These are phyloP conservation scores for Aechmea fasciata DNA, from an alignment of 176 grass and related monocot genomes.

Conservation along the genomic window DNA sequence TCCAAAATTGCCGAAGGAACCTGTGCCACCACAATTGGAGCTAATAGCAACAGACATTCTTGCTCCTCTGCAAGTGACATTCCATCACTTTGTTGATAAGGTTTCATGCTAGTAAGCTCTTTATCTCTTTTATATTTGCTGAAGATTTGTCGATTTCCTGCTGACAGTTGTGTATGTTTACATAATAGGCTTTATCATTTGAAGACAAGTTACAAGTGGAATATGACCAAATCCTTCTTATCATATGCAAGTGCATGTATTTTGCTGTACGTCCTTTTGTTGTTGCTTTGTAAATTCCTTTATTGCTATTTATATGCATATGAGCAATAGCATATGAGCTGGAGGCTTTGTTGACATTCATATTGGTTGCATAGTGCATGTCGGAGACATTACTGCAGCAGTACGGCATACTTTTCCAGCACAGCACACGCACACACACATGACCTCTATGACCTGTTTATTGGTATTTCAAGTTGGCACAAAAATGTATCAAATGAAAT, in stretches of 20 bases:
- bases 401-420: too few species aligned
- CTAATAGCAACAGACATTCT: conserved; percentile 77
- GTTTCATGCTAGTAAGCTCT: conserved; percentile 25
- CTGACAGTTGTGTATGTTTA: conserved; percentile 16
- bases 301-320: conserved; percentile 1
- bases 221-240: conserved; percentile 65
- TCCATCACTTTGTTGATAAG: conserved; percentile 71
- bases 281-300: conserved; percentile 12
- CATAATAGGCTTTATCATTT: conserved; percentile 46
- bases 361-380: too few species aligned
- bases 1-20: conserved; percentile 69
- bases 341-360: background rate
- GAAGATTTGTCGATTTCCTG: conserved; percentile 13
- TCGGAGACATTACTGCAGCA: too few species aligned
- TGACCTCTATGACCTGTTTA: too few species aligned
- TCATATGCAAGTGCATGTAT: conserved; percentile 90
- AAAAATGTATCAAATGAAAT: too few species aligned
- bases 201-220: conserved; percentile 29
- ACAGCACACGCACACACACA: too few species aligned
- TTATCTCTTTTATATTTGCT: conserved; percentile 7
- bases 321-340: background rate
- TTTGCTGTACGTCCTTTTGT: conserved; percentile 52
- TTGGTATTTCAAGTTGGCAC: too few species aligned
- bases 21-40: conserved; percentile 77
- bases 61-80: conserved; percentile 69